phyloP scores from a whole-genome alignment of 257 asterid genomes.

The Nicotiana knightiana region DNA sequence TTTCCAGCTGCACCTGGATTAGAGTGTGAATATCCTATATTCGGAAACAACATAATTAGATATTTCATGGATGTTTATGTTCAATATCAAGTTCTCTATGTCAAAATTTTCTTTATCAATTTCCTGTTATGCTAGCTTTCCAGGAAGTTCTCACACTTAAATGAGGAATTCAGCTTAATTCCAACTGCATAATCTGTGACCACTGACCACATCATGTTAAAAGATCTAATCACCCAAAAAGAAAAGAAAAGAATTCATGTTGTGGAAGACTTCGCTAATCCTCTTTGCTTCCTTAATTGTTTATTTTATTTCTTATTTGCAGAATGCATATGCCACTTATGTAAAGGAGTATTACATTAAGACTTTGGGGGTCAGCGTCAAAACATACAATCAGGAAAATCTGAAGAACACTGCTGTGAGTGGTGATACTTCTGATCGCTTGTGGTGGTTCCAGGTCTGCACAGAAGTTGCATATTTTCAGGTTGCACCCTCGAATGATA shows the following conservation, averaged over 20 bases:
- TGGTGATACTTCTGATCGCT: slow-evolving; percentile 47
- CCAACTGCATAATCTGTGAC: background rate
- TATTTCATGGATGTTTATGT: background rate
- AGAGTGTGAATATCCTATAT: background rate
- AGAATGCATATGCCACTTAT: slow-evolving; percentile 86
- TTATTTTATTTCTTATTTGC: slow-evolving; percentile 20
- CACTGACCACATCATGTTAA: background rate
- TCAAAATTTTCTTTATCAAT: background rate
- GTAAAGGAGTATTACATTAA: slow-evolving; percentile 54
- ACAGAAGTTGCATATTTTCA: slow-evolving; percentile 98
- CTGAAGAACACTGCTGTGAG: slow-evolving; percentile 47
- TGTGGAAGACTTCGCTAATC: background rate
- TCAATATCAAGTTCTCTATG: background rate
- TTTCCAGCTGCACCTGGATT: background rate
- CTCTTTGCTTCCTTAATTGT: background rate
- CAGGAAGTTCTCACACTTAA: background rate
- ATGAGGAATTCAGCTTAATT: background rate
- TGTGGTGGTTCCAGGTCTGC: slow-evolving; percentile 99
- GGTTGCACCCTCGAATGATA: slow-evolving; percentile 90
- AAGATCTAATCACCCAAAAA: background rate
- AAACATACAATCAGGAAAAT: slow-evolving; percentile 63
- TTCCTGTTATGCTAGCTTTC: background rate
- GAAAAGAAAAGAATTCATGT: background rate
- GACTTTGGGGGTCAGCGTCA: slow-evolving; percentile 45
- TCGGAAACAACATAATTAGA: background rate